These are phyloP conservation scores for Chrysanthemum makinoi DNA, from an alignment of 129 eudicot genomes.

Conservation along the genomic window DNA sequence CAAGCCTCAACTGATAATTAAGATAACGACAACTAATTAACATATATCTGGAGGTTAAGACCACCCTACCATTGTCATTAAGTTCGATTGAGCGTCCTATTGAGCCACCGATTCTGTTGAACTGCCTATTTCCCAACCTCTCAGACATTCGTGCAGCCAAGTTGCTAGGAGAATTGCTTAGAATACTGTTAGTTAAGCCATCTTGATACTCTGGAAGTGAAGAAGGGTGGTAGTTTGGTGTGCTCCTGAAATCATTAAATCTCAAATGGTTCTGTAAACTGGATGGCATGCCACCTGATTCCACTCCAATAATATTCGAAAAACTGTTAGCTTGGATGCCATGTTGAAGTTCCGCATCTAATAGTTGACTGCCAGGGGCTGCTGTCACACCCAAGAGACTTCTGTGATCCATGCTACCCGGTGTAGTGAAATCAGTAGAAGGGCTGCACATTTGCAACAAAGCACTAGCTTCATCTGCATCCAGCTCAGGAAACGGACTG, in stretches of 20 bases:
- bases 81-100: slow-evolving; percentile 48
- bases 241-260: slow-evolving; percentile 40
- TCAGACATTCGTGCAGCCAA: slow-evolving; percentile 49
- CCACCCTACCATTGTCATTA: slow-evolving; percentile 49
- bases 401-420: slow-evolving; percentile 40
- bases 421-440: slow-evolving; percentile 35
- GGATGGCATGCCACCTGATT: slow-evolving; percentile 49
- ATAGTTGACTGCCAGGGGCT: slow-evolving; percentile 33
- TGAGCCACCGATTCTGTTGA: slow-evolving; percentile 45
- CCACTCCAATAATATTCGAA: slow-evolving; percentile 52
- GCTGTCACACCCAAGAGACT: slow-evolving; percentile 35
- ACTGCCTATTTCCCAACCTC: slow-evolving; percentile 51
- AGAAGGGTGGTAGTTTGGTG: slow-evolving; percentile 65
- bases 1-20: neutral
- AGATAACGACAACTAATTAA: neutral
- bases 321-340: slow-evolving; percentile 52
- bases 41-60: neutral
- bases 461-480: slow-evolving; percentile 50
- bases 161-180: slow-evolving; percentile 44
- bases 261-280: slow-evolving; percentile 47
- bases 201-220: slow-evolving; percentile 80
- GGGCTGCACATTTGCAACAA: slow-evolving; percentile 59
- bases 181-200: slow-evolving; percentile 49
- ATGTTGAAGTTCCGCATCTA: slow-evolving; percentile 41
- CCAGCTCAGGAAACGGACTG: slow-evolving; percentile 56